Conservation (phyloP, 1,284 basidiomycete genomes). For the Malassezia japonica region DNA sequence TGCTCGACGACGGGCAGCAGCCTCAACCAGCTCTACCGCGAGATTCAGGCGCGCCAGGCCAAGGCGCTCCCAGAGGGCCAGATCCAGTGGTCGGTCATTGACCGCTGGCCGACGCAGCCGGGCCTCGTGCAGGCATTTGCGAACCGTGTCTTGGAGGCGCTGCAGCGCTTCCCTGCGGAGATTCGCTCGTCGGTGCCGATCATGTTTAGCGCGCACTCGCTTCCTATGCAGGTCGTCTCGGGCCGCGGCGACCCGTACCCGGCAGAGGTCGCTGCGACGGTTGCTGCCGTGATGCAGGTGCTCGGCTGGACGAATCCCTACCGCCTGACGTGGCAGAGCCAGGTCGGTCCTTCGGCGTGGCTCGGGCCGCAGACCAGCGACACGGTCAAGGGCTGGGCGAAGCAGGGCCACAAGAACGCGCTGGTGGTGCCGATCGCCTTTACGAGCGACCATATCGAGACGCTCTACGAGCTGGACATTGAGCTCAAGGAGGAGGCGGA, state of each 20-base stretch:
- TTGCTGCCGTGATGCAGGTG: constrained; percentile 39
- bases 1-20: constrained; percentile 96
- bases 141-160: constrained; percentile 71
- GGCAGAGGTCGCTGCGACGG: constrained; percentile 86
- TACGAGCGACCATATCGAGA: constrained; percentile 98
- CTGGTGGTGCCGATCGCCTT: constrained; percentile 93
- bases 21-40: constrained; percentile 76
- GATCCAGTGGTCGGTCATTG: constrained; percentile 93
- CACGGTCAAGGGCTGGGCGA: constrained; percentile 81
- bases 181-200: constrained; percentile 66
- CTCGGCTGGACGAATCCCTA: constrained; percentile 53
- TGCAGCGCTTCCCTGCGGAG: constrained; percentile 66
- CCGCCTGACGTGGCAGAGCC: constrained; percentile 93
- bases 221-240: constrained; percentile 61
- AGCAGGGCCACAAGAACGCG: constrained; percentile 74
- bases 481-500: constrained; percentile 85
- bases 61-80: constrained; percentile 51
- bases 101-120: constrained; percentile 90
- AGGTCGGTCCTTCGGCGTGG: constrained; percentile 95
- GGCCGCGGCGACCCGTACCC: constrained; percentile 89
- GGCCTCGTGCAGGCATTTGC: constrained; percentile 90
- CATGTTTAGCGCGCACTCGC: constrained; percentile 92
- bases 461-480: constrained; percentile 87
- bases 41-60: constrained; percentile 50
- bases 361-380: constrained; percentile 93